Evolutionary conservation across 257 asterid species (phyloP), one percentile per base, ranked within the genome.

Genomic region (Jasminum sambac): DNA sequence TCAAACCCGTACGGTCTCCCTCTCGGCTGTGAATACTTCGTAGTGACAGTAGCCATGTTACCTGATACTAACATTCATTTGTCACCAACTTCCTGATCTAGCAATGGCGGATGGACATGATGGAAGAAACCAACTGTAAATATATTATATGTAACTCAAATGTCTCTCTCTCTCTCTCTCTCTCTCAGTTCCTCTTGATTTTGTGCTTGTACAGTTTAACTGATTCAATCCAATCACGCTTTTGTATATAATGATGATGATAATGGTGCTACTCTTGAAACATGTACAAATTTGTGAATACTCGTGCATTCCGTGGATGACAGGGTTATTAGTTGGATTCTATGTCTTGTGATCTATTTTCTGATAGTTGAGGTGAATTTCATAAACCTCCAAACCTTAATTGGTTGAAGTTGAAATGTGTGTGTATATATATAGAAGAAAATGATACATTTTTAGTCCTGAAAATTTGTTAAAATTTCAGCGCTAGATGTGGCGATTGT

Each of bases 11-110:
- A 82, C 66, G 92, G 90, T 64, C 94, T 91, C 44, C 88, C 88
- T 13, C 82, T 85, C 26, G 98, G 97, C 67, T 84, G 96, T 77
- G 98, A 91, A 78, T 95, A 88, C 86, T 95, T 89, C 65, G 71
- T 89, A 60, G 97, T 94, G 74, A 94, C 96, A 44, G 83, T 91
- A 66, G 96, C 99, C 62, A 88, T 94, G 97, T 81, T 94, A 81
- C 99, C 96, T 55, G 96, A 87, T 71, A 84, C 92, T 41, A 46
- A 65, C 48, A 86, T 86, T 87, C 92, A 80, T 83, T 87, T 94
- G 55, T 80, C 86, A 34, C 69, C 90, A 72, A 68, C 96, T 91
- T 89, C 92, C 96, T 90, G 96, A 89, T 91, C 96, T 89, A 77
- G 90, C 82, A 79, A 76, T 69, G 82, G 83, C 83, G 62, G 69